These are phyloP conservation scores for Aurantiochytrium sp. DNA, from an alignment of 108 stramenopile species.

Conservation along the genomic window DNA sequence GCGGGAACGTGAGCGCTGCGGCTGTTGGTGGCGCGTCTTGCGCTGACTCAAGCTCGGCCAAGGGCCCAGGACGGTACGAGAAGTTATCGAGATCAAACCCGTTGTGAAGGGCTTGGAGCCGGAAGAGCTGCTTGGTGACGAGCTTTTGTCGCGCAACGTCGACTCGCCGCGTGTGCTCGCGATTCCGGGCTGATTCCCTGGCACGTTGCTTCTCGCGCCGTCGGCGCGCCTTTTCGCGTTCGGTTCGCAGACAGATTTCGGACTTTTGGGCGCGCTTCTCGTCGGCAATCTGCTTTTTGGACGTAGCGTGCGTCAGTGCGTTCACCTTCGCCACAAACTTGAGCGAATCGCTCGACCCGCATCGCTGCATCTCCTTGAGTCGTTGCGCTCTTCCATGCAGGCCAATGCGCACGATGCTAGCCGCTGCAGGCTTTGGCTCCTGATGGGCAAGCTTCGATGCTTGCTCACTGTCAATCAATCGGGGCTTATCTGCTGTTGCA, in stretches of 20 bases:
- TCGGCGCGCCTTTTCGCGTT: background rate
- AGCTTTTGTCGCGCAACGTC: background rate
- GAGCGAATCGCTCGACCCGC: background rate
- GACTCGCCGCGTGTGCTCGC: background rate
- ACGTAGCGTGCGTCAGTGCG: background rate
- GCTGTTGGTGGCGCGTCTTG: too few species aligned
- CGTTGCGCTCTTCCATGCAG: too few species aligned
- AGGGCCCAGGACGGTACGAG: background rate
- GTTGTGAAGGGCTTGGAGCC: background rate
- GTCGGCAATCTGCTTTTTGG: background rate
- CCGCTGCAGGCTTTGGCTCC: too few species aligned
- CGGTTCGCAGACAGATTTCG: background rate
- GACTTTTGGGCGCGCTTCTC: background rate
- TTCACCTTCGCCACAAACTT: background rate
- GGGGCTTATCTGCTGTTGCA: too few species aligned
- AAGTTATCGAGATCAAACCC: slow-evolving; percentile 26
- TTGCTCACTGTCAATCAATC: too few species aligned
- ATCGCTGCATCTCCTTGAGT: too few species aligned
- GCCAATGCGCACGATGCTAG: too few species aligned
- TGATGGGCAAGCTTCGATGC: too few species aligned
- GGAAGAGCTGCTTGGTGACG: background rate
- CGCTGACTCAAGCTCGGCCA: too few species aligned
- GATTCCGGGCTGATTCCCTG: background rate
- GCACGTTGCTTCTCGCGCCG: background rate
- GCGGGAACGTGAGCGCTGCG: too few species aligned